A percentile compares a stretch with the other conserved stretches of the same genome.
These are phyloP conservation scores for Pestalotiopsis sp. DNA, from an alignment of 2,329 filamentous ascomycete species.

Conservation along the genomic window DNA sequence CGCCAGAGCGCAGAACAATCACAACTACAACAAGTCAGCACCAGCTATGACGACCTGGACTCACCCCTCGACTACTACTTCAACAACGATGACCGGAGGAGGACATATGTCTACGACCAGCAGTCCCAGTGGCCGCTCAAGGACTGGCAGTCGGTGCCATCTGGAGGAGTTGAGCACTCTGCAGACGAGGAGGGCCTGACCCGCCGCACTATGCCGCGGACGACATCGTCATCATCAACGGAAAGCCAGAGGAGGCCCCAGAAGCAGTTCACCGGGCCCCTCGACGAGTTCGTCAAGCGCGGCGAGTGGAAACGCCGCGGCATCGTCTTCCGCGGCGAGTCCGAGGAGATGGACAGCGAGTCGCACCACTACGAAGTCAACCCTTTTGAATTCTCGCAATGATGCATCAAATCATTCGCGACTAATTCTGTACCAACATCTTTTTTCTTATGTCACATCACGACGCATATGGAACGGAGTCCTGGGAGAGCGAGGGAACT, in stretches of 20 bases:
- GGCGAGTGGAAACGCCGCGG: constrained; percentile 36
- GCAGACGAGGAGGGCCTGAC: constrained; percentile 17
- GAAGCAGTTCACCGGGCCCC: constrained; percentile 29
- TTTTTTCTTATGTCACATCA: not conserved
- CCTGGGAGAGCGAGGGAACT: not conserved
- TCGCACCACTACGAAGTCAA: constrained; percentile 30
- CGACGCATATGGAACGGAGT: not conserved
- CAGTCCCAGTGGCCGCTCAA: constrained; percentile 34
- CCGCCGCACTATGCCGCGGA: constrained; percentile 18
- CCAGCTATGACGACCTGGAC: constrained; percentile 28
- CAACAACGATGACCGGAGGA: constrained; percentile 21
- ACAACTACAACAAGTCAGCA: constrained; percentile 18
- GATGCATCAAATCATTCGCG: not conserved
- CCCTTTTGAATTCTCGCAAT: constrained; percentile 22
- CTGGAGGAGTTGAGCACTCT: constrained; percentile 22
- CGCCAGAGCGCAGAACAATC: constrained; percentile 27
- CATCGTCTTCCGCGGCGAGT: constrained; percentile 34
- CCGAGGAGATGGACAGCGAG: constrained; percentile 25
- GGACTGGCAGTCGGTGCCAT: constrained; percentile 34
- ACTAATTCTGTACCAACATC: not conserved
- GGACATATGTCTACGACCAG: constrained; percentile 32
- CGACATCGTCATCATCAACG: constrained; percentile 17
- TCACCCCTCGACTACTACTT: constrained; percentile 29
- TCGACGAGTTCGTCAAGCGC: constrained; percentile 31
- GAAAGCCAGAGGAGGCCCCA: constrained; percentile 23